A percentile compares a stretch with the other conserved stretches of the same genome.
Conservation (phyloP, 177 flowering plant species). For the Vitis hybrid region DNA sequence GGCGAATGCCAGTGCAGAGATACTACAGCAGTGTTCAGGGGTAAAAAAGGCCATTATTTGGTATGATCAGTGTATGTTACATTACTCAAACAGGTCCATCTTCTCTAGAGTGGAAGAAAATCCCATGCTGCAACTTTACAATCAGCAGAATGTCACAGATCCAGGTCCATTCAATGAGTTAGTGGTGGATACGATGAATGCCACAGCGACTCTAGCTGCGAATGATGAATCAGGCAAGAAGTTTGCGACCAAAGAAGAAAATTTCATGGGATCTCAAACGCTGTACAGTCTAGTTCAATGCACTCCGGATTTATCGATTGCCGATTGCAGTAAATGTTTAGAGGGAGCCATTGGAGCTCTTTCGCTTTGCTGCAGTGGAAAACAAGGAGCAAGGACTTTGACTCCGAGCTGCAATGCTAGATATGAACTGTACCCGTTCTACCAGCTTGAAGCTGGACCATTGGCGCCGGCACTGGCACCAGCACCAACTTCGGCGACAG, state of each 20-base stretch:
- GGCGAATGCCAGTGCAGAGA: constrained; percentile 3
- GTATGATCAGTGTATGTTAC: constrained; percentile 33
- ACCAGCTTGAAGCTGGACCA: background rate
- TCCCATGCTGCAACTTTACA: background rate
- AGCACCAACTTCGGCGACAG: background rate
- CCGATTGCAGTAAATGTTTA: constrained; percentile 14
- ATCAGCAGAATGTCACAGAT: constrained; percentile 4
- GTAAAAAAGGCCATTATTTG: constrained; percentile 17
- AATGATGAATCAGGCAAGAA: too few species aligned
- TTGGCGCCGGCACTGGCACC: background rate
- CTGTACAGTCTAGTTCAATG: too few species aligned
- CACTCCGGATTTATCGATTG: too few species aligned
- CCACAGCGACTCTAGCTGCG: too few species aligned
- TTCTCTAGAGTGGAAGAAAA: background rate
- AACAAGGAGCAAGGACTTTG: constrained; percentile 26
- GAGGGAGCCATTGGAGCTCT: background rate
- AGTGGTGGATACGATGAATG: too few species aligned
- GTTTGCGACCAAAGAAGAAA: too few species aligned
- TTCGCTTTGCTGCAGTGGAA: constrained; percentile 14
- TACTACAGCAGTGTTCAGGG: constrained; percentile 21
- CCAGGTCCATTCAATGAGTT: background rate
- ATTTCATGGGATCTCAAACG: too few species aligned
- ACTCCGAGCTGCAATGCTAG: constrained; percentile 31
- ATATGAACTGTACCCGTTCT: constrained; percentile 31
- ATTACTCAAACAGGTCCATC: constrained; percentile 23